These are phyloP conservation scores for Sclerotinia minor DNA, from an alignment of 2,329 filamentous ascomycete genomes.

Conservation along the genomic window DNA sequence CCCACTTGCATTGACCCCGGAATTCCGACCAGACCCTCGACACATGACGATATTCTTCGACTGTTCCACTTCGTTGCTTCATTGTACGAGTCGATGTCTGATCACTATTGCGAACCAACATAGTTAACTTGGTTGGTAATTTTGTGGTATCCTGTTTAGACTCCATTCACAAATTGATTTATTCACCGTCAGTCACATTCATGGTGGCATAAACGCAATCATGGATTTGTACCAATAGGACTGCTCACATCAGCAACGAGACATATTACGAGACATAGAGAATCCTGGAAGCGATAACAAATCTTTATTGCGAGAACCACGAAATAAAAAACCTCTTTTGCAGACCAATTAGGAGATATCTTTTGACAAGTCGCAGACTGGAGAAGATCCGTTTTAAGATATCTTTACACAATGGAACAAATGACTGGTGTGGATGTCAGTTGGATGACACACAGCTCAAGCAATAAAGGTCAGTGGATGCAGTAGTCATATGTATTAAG, in stretches of 20 bases:
- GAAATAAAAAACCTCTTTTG: background rate
- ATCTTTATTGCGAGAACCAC: conserved; percentile 15
- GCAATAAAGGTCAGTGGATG: conserved; percentile 38
- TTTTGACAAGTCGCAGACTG: background rate
- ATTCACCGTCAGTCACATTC: conserved; percentile 16
- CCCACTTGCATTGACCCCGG: background rate
- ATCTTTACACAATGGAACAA: conserved; percentile 37
- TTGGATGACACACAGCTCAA: conserved; percentile 41
- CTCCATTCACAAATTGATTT: background rate
- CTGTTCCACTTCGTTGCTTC: conserved; percentile 12
- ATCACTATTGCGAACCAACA: conserved; percentile 15
- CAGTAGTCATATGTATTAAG: conserved; percentile 34
- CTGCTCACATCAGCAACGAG: conserved; percentile 25
- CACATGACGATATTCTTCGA: conserved; percentile 18
- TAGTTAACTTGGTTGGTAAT: background rate
- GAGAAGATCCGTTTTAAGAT: background rate
- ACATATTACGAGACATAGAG: conserved; percentile 12
- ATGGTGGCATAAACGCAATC: conserved; percentile 21
- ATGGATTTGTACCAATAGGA: conserved; percentile 22
- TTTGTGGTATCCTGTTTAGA: conserved; percentile 6
- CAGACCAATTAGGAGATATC: background rate
- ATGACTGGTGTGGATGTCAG: conserved; percentile 42
- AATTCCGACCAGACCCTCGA: background rate
- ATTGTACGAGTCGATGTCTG: background rate
- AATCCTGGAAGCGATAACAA: conserved; percentile 2